phyloP scores from a whole-genome alignment of 1,139 yeast genomes.

The Taiozyma onychis region DNA sequence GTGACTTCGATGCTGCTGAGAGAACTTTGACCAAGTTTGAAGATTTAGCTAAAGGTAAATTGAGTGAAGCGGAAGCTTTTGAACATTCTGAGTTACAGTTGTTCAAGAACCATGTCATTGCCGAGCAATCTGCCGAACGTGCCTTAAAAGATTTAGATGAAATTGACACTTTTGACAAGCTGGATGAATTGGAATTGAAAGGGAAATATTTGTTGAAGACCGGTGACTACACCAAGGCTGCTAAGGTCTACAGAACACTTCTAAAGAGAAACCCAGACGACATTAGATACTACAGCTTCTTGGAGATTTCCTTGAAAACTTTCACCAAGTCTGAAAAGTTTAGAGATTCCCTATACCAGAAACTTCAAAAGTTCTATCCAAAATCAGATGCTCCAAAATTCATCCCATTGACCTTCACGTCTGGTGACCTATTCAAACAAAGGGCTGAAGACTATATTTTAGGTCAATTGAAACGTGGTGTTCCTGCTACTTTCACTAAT shows the following conservation, averaged over 20 bases:
- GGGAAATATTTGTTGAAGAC: constrained; percentile 52
- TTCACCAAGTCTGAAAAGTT: constrained; percentile 33
- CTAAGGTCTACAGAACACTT: constrained; percentile 59
- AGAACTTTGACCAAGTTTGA: constrained; percentile 72
- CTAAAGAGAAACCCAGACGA: constrained; percentile 87
- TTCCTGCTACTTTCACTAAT: constrained; percentile 86
- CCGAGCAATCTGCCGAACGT: constrained; percentile 38
- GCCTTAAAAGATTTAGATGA: constrained; percentile 57
- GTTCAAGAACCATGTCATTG: constrained; percentile 68
- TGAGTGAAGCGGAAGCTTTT: constrained; percentile 58
- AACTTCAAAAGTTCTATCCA: constrained; percentile 68
- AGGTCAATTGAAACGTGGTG: constrained; percentile 67
- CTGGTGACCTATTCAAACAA: constrained; percentile 44
- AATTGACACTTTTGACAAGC: constrained; percentile 59
- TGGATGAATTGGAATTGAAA: constrained; percentile 57
- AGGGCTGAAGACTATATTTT: constrained; percentile 49
- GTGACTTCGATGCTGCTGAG: constrained; percentile 63
- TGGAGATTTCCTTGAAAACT: constrained; percentile 57
- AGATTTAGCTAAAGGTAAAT: constrained; percentile 60
- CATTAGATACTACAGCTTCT: constrained; percentile 51
- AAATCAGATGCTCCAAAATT: constrained; percentile 75
- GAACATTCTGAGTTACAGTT: constrained; percentile 80
- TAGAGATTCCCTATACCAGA: constrained; percentile 55
- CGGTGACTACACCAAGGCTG: constrained; percentile 52
- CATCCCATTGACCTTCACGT: constrained; percentile 70